These are phyloP conservation scores for Boletus speciosus DNA, from an alignment of 768 basidiomycete genomes.

Conservation along the genomic window DNA sequence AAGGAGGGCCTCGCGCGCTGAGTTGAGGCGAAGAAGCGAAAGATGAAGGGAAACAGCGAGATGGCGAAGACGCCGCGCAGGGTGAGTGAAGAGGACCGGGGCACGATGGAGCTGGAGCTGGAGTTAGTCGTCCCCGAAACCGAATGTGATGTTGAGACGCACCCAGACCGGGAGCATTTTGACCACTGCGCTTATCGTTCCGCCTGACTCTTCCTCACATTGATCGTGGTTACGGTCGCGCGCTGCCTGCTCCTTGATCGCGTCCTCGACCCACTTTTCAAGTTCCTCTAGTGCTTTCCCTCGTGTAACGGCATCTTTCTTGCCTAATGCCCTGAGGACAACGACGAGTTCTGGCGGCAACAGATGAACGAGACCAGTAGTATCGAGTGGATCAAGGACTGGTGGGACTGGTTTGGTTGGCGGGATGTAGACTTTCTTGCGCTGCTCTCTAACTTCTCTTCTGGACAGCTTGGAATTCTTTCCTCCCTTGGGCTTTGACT, in stretches of 20 bases:
- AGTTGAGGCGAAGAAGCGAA: slow-evolving; percentile 56
- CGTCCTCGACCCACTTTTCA: slow-evolving; percentile 59
- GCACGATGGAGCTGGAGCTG: slow-evolving; percentile 72
- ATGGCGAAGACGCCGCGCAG: slow-evolving; percentile 69
- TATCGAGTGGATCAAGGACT: slow-evolving; percentile 83
- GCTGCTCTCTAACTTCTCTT: slow-evolving; percentile 60
- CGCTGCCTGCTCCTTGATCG: slow-evolving; percentile 41
- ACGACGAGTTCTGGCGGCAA: slow-evolving; percentile 82
- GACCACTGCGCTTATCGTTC: slow-evolving; percentile 34
- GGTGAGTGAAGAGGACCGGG: slow-evolving; percentile 76
- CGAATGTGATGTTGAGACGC: slow-evolving; percentile 27
- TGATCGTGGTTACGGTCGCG: slow-evolving; percentile 21
- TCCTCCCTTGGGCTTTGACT: slow-evolving; percentile 49
- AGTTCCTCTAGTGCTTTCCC: slow-evolving; percentile 84
- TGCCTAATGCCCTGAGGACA: slow-evolving; percentile 73
- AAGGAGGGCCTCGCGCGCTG: slow-evolving; percentile 46
- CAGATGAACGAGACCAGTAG: slow-evolving; percentile 67
- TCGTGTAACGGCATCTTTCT: slow-evolving; percentile 89
- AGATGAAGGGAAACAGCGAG: slow-evolving; percentile 60
- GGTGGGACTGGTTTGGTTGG: slow-evolving; percentile 75
- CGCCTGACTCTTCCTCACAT: slow-evolving; percentile 4
- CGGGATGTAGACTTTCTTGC: slow-evolving; percentile 82
- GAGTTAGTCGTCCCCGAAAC: slow-evolving; percentile 5
- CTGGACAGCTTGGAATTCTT: slow-evolving; percentile 42
- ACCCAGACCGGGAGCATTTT: slow-evolving; percentile 92